Evolutionary conservation across 805 yeast genomes (phyloP), one percentile per base, ranked within the genome.

Genomic region (Kodamaea hsintzibuensis): DNA sequence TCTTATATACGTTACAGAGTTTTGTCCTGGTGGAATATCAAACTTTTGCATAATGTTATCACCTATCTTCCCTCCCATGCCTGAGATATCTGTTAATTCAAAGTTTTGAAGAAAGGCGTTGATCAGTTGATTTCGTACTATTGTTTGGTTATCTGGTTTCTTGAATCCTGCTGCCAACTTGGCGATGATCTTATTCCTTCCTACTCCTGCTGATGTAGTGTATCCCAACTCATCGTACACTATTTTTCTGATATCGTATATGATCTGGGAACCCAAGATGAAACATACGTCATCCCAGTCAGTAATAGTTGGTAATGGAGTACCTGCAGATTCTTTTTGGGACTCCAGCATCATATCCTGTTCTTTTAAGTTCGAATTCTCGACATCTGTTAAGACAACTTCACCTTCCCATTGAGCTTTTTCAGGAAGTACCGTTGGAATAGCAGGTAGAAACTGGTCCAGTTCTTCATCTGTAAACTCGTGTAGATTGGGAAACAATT

Each of bases 11-110:
- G 77, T 70, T 6, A 72, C 67, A 3, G 60, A 87, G 77, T 55
- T 83, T 66, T 27, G 52, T 16, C 69, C 77, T 2, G 71, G 70
- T 0, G 87, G 89, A 1, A 82, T 69, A 1, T 76, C 72, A n/a
- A 91, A 67, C 16, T 72, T 67, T n/a, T 69, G 66, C 14, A 77
- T 57, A 0, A 91, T 74, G 10, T 73, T 71, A 9, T 85, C 84
- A 0, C 99, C 99, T 8, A 79, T 70, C 59, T 89, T 90, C 1
- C 98, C 99, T 6, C 99, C 98, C 78, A 93, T 74, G 0, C 96
- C 91, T 81, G 96, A 87, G 54, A 93, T 82, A 60, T 91, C 96
- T 0, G 82, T 81, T 17, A 93, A 65, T 55, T 84, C 82, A 65
- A 86, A 85, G 22, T 80, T 75, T 30, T 74, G 74, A 9, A 92